These are phyloP conservation scores for Ceratocystis variospora DNA, from an alignment of 2,329 filamentous ascomycete genomes.

Conservation along the genomic window DNA sequence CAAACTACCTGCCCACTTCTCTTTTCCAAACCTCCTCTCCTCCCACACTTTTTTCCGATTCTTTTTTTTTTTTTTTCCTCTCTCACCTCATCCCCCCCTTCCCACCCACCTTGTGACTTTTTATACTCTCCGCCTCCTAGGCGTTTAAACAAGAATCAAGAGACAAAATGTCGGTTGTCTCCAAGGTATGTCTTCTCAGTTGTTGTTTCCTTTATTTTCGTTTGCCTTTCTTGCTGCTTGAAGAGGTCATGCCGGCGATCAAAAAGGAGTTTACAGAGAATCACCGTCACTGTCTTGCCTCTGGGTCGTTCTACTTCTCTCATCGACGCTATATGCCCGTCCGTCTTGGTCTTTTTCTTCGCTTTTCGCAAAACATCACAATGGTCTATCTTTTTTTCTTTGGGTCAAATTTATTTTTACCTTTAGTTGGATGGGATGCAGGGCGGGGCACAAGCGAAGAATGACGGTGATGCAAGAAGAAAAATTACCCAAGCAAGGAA, in stretches of 20 bases:
- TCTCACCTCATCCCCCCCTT: conserved; percentile 18
- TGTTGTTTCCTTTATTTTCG: not conserved
- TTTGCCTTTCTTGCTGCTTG: not conserved
- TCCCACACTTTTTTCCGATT: conserved; percentile 17
- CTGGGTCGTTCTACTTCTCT: not conserved
- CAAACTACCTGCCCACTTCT: conserved; percentile 14
- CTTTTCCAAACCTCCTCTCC: conserved; percentile 19
- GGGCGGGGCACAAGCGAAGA: not conserved
- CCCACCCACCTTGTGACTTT: conserved; percentile 20
- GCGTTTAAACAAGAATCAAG: conserved; percentile 25
- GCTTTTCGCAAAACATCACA: not conserved
- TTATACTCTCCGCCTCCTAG: conserved; percentile 20
- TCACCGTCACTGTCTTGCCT: not conserved
- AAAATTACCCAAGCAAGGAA: not conserved
- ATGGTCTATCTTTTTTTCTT: not conserved
- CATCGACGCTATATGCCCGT: not conserved
- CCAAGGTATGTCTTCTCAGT: conserved; percentile 37
- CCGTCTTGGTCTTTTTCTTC: not conserved
- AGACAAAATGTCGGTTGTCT: conserved; percentile 50
- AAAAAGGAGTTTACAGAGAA: too few species aligned
- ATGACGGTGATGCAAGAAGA: not conserved
- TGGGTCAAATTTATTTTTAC: not conserved
- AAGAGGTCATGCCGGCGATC: not conserved
- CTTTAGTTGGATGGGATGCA: not conserved
- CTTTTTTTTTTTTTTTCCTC: conserved; percentile 13